Conservation (phyloP, 495 filamentous ascomycete genomes). For the Aspergillus incahuasiensis region DNA sequence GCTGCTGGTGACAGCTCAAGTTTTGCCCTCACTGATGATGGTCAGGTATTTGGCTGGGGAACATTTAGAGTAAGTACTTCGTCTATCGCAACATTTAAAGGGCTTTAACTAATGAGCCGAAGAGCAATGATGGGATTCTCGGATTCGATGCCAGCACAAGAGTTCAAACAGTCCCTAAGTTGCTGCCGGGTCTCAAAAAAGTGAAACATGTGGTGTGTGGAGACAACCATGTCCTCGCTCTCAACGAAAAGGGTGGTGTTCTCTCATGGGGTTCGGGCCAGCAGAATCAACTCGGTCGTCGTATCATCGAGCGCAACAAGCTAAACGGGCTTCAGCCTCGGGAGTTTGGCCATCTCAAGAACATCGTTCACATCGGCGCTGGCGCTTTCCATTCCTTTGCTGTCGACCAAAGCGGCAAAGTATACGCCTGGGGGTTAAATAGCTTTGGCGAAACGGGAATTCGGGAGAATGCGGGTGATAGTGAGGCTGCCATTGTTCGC, state of each 20-base stretch:
- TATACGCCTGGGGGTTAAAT: slow-evolving; percentile 85
- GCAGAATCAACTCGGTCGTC: slow-evolving; percentile 61
- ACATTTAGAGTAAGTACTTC: slow-evolving; percentile 66
- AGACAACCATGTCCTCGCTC: slow-evolving; percentile 58
- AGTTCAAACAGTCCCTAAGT: slow-evolving; percentile 45
- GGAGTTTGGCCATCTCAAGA: slow-evolving; percentile 62
- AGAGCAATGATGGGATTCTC: slow-evolving; percentile 56
- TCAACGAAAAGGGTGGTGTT: slow-evolving; percentile 51
- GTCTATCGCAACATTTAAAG: too few species aligned
- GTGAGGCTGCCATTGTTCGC: slow-evolving; percentile 52
- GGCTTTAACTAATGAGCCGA: slow-evolving; percentile 18
- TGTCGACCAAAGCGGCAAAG: slow-evolving; percentile 62
- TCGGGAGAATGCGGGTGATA: slow-evolving; percentile 61
- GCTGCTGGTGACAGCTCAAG: slow-evolving; percentile 60
- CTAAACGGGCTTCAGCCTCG: slow-evolving; percentile 60
- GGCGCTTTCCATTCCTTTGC: slow-evolving; percentile 65
- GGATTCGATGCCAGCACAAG: slow-evolving; percentile 44
- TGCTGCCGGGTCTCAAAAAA: slow-evolving; percentile 50
- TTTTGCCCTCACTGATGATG: slow-evolving; percentile 63
- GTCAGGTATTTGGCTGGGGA: slow-evolving; percentile 66
- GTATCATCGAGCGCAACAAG: slow-evolving; percentile 52
- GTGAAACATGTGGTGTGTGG: slow-evolving; percentile 54
- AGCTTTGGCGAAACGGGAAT: slow-evolving; percentile 79
- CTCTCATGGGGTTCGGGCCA: slow-evolving; percentile 62
- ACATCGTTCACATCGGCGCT: slow-evolving; percentile 49